Evolutionary conservation across 2,329 filamentous ascomycete species (phyloP), one percentile per base, ranked within the genome.

Genomic region (Curvularia sp.): DNA sequence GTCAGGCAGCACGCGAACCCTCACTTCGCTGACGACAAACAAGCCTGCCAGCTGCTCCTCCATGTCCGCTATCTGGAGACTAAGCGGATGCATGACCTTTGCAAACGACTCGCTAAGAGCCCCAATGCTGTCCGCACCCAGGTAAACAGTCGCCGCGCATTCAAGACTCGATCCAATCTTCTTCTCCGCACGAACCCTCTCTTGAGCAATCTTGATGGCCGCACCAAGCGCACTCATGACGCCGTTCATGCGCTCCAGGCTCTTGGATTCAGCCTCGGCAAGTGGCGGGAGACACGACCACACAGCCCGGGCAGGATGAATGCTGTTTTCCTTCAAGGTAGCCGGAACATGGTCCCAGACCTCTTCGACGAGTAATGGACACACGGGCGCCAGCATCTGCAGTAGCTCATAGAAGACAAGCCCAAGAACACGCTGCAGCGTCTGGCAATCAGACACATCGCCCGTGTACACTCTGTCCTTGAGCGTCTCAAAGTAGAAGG

Each of bases 391-490:
- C 30, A 98, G 82, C 84, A 96, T 92, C 53, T 88, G 85, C 61
- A 93, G 80, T 18, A 97, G 81, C 35, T 92, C 87, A 5, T 86
- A 79, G 60, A 94, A 88, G 54, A 97, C 86, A 28, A 83, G 74
- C 47, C 81, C 82, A 7, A 89, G 76, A 1, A 85, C 83, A 5
- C 79, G 82, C 65, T 89, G 87, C 1, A 85, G 84, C 22, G 81
- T 80, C 26, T 80, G 71, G 52, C 87, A 81, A 47, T 90, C 89
- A 13, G 85, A 83, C 13, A 86, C 85, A 60, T 88, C 86, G 30
- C 90, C 91, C 46, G 93, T 95, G 80, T 99, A 99, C 1, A 98
- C 82, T 3, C 92, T 85, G 71, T 99, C 95, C 77, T 99, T 99
- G 68, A 93, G 83, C 0, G 91, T 88, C 77, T 99, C 95, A 57